Evolutionary conservation across 177 flowering plant species (phyloP).

Genomic region (Tripterygium wilfordii): DNA sequence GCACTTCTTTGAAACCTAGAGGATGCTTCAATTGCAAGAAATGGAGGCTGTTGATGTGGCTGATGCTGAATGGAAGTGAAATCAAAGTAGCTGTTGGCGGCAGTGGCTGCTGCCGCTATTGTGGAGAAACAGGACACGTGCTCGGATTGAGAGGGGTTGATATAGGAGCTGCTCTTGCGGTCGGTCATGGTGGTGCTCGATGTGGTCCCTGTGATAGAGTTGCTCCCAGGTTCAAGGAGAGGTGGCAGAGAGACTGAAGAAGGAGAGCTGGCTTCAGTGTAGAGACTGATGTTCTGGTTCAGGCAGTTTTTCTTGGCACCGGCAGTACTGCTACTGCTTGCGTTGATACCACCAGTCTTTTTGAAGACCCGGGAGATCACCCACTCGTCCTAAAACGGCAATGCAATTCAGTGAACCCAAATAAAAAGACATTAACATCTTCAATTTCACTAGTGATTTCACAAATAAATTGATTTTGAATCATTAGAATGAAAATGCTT

Average conservation of each 20-base stretch:
- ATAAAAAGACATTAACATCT: too few species aligned
- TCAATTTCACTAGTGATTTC: too few species aligned
- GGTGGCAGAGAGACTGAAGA: constrained; percentile 62
- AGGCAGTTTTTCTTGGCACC: constrained; percentile 25
- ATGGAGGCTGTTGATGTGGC: constrained; percentile 5
- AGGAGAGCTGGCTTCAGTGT: constrained; percentile 50
- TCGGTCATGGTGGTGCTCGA: constrained; percentile 17
- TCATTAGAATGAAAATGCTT: too few species aligned
- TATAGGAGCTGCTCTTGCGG: constrained; percentile 42
- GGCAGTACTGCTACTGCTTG: constrained; percentile 2
- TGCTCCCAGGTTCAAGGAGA: constrained; percentile 48
- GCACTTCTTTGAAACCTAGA: constrained; percentile 11
- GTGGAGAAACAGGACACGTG: constrained; percentile 70
- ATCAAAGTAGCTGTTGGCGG: constrained; percentile 9
- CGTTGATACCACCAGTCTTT: constrained; percentile 32
- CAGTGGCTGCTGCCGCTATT: constrained; percentile 30
- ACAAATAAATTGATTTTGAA: too few species aligned
- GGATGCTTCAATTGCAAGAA: too few species aligned
- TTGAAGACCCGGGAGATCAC: constrained; percentile 88
- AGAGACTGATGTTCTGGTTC: constrained; percentile 10
- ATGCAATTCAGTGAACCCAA: too few species aligned
- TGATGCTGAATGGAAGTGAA: not conserved
- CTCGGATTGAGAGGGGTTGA: constrained; percentile 22
- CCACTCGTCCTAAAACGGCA: constrained; percentile 99
- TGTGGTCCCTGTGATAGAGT: constrained; percentile 16